Base-by-base conservation (phyloP, 116 monocot genomes). In the Dioscorea cayenensis region DNA sequence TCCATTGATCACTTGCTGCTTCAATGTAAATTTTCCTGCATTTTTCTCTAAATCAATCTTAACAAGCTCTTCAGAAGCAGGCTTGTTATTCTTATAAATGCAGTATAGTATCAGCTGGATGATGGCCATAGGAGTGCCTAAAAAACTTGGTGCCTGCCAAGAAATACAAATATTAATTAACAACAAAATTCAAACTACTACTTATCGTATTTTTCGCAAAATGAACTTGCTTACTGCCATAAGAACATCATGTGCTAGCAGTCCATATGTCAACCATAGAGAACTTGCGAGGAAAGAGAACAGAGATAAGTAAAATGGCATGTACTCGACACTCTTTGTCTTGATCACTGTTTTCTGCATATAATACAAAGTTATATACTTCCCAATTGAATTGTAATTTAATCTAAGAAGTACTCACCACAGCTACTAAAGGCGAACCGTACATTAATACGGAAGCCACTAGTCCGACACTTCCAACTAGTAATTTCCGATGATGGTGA, bases 291-390 rank as follows among this genome's bases (percentile, higher is more conserved):
- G 36, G 67, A 85, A 91, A 43, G 91, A 81, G 77, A 91, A 87
- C 71, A 91, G 72, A 0, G 91, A 87, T 22, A 91, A 64, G 69
- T 78, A 70, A 76, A 91, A 91, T 2, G 91, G 91, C 91, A 91
- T 91, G 77, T 77, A 91, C 70, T 87, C 87, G 49, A 91, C 87
- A 23, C 84, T 91, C 60, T 82, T 87, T 6, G 87, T 84, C 71
- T 74, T 60, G 43, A 91, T 80, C 7, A 91, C 91, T 64, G 51
- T 73, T 71, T 76, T 87, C 91, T 91, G 91, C 77, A 83, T 61
- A 65, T 66, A 12, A 61, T 11, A 55, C 14, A 51, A 25, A 25
- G n/a, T 55, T 55, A 51, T 32, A 32, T 32, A 43, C 43, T 43
- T 43, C 12, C 43, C 43, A 43, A 43, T 12, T 43, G 1, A 1